Conservation (phyloP, 164 flowering plant species). For the Echeveria elegans region DNA sequence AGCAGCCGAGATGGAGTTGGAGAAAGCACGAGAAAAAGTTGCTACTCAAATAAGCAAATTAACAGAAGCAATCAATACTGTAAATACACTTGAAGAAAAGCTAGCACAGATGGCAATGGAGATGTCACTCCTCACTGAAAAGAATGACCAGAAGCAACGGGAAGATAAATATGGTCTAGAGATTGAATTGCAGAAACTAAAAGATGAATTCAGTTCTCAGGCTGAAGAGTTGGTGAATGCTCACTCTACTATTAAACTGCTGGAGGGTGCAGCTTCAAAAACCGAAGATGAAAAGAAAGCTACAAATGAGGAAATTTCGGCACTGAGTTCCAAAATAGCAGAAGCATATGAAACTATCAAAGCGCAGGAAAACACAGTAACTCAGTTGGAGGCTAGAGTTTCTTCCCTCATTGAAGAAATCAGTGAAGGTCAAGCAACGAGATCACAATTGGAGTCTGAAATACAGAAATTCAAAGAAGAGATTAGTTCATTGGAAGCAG, state of each 20-base stretch:
- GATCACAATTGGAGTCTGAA: conserved; percentile 39
- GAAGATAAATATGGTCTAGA: conserved; percentile 32
- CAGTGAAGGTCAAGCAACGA: conserved; percentile 20
- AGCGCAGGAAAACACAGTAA: neutral
- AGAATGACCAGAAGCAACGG: conserved; percentile 23
- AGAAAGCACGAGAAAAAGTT: conserved; percentile 38
- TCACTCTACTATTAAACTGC: conserved; percentile 30
- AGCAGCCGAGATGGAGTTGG: conserved; percentile 38
- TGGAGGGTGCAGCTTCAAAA: conserved; percentile 39
- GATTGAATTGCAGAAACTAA: conserved; percentile 46
- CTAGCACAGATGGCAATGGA: conserved; percentile 29
- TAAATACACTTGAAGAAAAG: conserved; percentile 47
- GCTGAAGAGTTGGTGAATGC: conserved; percentile 36
- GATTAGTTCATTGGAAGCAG: conserved; percentile 25
- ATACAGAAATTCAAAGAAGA: conserved; percentile 43
- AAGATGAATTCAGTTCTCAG: conserved; percentile 34
- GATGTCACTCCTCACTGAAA: conserved; percentile 29
- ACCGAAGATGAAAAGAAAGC: conserved; percentile 38
- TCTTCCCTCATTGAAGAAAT: conserved; percentile 24
- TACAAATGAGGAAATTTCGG: conserved; percentile 29
- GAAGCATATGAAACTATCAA: neutral
- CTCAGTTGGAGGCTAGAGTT: neutral
- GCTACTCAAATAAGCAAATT: conserved; percentile 29
- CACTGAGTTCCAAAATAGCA: conserved; percentile 31
- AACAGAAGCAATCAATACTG: conserved; percentile 34